These are phyloP conservation scores for Blumeria hordei DNA, from an alignment of 2,329 filamentous ascomycete species.

Conservation along the genomic window DNA sequence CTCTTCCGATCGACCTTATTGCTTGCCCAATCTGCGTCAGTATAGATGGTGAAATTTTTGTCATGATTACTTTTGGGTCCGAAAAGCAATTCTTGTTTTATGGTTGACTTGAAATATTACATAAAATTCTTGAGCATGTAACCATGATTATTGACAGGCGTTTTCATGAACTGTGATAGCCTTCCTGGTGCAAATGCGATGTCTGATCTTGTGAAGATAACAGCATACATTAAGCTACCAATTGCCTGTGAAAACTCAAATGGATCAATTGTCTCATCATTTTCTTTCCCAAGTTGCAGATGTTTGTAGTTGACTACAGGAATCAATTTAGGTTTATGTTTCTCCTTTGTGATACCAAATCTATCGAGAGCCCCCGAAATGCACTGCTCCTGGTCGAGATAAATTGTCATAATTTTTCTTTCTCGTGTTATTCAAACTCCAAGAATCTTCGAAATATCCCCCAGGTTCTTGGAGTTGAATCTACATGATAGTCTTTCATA, in stretches of 20 bases:
- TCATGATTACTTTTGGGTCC: neutral
- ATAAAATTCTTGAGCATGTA: neutral
- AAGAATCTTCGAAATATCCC: too few species aligned
- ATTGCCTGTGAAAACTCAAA: neutral
- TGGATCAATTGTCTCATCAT: neutral
- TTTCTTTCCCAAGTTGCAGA: neutral
- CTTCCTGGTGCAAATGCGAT: neutral
- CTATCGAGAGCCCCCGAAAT: too few species aligned
- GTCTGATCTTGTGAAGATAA: neutral
- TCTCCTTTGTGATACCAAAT: neutral
- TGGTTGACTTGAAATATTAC: neutral
- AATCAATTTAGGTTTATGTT: neutral
- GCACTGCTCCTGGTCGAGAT: too few species aligned
- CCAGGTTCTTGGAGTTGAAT: too few species aligned
- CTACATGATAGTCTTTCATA: too few species aligned
- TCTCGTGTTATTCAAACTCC: too few species aligned
- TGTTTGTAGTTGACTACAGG: neutral
- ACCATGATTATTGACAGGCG: neutral
- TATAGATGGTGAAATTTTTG: neutral
- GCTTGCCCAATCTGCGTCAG: neutral
- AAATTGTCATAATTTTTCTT: too few species aligned
- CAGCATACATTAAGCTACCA: neutral
- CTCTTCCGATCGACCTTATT: neutral
- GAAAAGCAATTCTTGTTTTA: neutral
- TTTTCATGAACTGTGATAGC: too few species aligned